phyloP scores from a whole-genome alignment of 208 protist genomes.

The Balamuthia mandrillaris region DNA sequence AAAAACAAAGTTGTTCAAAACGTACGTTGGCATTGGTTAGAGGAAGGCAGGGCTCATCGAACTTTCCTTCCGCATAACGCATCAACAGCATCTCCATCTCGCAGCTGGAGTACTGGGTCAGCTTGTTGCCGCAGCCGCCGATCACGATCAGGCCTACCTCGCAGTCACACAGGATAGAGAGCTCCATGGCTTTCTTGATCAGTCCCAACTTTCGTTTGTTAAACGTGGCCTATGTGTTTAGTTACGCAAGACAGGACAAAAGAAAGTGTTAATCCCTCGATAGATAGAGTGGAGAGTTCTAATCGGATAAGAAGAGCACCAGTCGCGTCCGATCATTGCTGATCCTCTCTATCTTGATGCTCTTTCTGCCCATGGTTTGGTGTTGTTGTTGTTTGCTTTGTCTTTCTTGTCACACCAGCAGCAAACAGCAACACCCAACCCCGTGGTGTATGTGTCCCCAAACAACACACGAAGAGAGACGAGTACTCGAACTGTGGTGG shows the following conservation, averaged over 20 bases:
- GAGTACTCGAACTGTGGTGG: too few relatives aligned
- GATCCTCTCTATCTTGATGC: constrained; percentile 32
- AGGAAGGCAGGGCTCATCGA: constrained; percentile 13
- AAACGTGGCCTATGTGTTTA: constrained; percentile 1
- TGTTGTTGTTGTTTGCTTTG: too few relatives aligned
- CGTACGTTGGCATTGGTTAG: too few relatives aligned
- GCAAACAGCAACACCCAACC: too few relatives aligned
- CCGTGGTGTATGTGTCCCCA: too few relatives aligned
- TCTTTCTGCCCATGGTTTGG: neutral
- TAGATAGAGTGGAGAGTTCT: too few relatives aligned
- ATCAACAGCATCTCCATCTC: constrained; percentile 24
- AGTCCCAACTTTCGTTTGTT: constrained; percentile 37
- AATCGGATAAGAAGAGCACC: neutral
- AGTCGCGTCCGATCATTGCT: constrained; percentile 17
- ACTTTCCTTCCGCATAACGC: neutral
- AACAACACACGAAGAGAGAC: too few relatives aligned
- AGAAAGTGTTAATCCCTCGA: neutral
- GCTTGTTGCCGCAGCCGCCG: constrained; percentile 31
- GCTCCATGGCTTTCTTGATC: constrained; percentile 39
- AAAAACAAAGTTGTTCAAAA: too few relatives aligned
- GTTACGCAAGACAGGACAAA: neutral
- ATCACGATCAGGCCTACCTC: constrained; percentile 35
- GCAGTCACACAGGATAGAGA: constrained; percentile 29
- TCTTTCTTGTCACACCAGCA: too few relatives aligned
- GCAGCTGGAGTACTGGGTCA: constrained; percentile 34